Conservation (phyloP, 1,284 basidiomycete species). For the Ceratobasidium sp. region DNA sequence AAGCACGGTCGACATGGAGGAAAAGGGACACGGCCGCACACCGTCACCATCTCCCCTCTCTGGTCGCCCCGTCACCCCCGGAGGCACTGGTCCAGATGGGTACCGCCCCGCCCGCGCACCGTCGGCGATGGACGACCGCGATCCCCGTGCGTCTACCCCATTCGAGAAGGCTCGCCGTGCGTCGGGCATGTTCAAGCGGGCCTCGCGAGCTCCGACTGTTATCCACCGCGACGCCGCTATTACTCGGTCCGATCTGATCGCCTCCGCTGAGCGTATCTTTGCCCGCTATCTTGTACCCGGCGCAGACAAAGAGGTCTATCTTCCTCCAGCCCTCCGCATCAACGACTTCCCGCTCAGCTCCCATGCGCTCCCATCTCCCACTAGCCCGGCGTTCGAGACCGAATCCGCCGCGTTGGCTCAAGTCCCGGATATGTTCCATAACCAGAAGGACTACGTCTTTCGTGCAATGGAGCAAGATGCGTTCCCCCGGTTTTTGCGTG, state of each 20-base stretch:
- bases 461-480: slow-evolving; percentile 97
- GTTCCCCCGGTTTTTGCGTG: slow-evolving; percentile 95
- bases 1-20: slow-evolving; percentile 76
- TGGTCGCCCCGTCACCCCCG: slow-evolving; percentile 57
- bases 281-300: slow-evolving; percentile 85
- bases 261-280: slow-evolving; percentile 95
- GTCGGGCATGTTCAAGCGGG: slow-evolving; percentile 68
- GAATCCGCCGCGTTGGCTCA: slow-evolving; percentile 86
- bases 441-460: slow-evolving; percentile 98
- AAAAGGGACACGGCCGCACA: slow-evolving; percentile 60
- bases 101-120: slow-evolving; percentile 36
- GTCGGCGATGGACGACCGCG: slow-evolving; percentile 56
- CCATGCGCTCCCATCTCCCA: slow-evolving; percentile 74
- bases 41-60: slow-evolving; percentile 37
- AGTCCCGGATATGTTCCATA: slow-evolving; percentile 96
- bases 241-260: slow-evolving; percentile 88
- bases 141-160: slow-evolving; percentile 77
- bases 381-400: slow-evolving; percentile 61
- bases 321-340: slow-evolving; percentile 87
- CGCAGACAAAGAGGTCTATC: slow-evolving; percentile 87
- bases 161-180: slow-evolving; percentile 80
- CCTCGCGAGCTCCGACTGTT: slow-evolving; percentile 83
- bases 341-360: slow-evolving; percentile 78
- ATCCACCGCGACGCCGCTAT: slow-evolving; percentile 93
- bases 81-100: slow-evolving; percentile 40